Conservation (phyloP, 192 early-diverging fungal species). For the Entomortierella lignicola region DNA sequence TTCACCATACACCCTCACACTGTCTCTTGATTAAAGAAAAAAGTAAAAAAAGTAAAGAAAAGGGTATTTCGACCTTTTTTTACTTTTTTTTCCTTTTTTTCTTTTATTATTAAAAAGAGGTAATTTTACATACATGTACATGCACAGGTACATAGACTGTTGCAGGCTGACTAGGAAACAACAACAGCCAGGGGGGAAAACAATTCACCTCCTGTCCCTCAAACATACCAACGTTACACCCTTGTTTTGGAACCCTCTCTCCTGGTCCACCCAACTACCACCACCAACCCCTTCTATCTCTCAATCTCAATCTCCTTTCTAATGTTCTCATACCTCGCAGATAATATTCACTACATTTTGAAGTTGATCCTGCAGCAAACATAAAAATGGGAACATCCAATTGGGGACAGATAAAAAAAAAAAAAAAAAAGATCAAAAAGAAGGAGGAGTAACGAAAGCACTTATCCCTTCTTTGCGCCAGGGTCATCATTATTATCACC, state of each 20-base stretch:
- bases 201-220: neutral
- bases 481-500: neutral
- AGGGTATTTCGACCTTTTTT: constrained; percentile 3
- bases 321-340: neutral
- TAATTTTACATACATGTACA: neutral
- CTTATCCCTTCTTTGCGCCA: neutral
- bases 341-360: no score
- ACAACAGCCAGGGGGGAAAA: neutral
- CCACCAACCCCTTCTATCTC: neutral
- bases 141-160: no score
- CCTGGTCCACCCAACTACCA: neutral
- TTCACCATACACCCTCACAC: neutral
- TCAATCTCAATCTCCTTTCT: neutral
- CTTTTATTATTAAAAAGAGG: neutral
- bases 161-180: no score
- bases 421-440: neutral
- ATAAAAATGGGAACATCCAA: neutral
- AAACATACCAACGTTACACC: neutral
- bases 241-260: neutral
- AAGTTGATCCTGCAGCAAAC: neutral
- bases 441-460: neutral
- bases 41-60: neutral
- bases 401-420: neutral
- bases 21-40: neutral
- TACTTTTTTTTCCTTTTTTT: no score